A percentile compares a stretch with the other conserved stretches of the same genome.
phyloP scores from a whole-genome alignment of 139 green algal genomes.

The Eudorina sp. region DNA sequence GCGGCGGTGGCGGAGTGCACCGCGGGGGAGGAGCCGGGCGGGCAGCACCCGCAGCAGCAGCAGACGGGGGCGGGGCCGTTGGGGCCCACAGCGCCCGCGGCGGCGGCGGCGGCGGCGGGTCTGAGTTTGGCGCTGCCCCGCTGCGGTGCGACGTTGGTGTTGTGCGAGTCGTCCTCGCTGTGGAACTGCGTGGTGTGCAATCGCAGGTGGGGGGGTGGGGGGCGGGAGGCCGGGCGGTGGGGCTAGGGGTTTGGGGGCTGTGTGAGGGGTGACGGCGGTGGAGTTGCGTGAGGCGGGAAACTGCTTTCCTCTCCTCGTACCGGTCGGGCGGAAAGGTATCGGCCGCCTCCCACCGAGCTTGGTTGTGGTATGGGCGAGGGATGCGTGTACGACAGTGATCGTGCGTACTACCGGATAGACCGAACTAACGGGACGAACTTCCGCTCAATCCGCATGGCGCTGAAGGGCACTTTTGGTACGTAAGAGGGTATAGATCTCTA shows the following conservation, averaged over 20 bases:
- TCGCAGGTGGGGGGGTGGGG: conserved; percentile 6
- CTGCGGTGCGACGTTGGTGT: background rate
- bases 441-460: no score
- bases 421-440: no score
- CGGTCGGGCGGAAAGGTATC: no score
- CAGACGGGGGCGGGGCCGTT: background rate
- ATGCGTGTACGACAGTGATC: no score
- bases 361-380: no score
- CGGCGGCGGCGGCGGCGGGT: background rate
- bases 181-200: conserved; percentile 5
- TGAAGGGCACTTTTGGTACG: no score
- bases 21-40: background rate
- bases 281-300: background rate
- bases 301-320: no score
- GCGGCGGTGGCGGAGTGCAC: background rate
- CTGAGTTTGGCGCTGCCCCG: background rate
- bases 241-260: background rate
- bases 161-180: background rate
- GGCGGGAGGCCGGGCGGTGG: background rate
- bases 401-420: no score
- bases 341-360: no score
- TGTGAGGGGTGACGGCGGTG: background rate
- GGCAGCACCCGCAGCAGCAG: background rate
- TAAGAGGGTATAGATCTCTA: no score
- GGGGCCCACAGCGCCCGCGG: background rate